Percentiles rank a stretch among this genome's conserved stretches.
phyloP scores from a whole-genome alignment of 2,329 filamentous ascomycete species.

The Pestalotiopsis sp. region DNA sequence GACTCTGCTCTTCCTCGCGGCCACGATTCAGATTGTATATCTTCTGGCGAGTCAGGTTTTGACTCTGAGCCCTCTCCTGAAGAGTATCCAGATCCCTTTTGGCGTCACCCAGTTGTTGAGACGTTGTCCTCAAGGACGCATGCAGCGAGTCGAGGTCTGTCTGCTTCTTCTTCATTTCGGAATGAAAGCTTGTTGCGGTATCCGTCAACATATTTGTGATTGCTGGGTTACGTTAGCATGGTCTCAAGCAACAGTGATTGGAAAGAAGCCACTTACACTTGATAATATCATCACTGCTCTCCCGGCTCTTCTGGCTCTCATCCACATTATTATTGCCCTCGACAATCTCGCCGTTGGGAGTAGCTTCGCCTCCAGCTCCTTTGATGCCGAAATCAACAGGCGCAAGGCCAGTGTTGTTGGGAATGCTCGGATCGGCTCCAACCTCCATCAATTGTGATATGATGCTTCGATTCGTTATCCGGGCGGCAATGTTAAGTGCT shows the following conservation, averaged over 20 bases:
- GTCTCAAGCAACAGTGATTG: neutral
- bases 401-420: constrained; percentile 85
- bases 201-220: constrained; percentile 82
- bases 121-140: constrained; percentile 77
- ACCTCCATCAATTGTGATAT: constrained; percentile 97
- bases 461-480: constrained; percentile 91
- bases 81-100: constrained; percentile 73
- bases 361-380: constrained; percentile 56
- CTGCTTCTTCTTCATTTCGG: constrained; percentile 83
- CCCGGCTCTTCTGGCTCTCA: constrained; percentile 60
- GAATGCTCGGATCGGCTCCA: constrained; percentile 87
- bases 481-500: constrained; percentile 87
- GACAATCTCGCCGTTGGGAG: constrained; percentile 40
- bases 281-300: constrained; percentile 80
- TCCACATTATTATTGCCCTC: constrained; percentile 17
- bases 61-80: constrained; percentile 65
- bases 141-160: constrained; percentile 81
- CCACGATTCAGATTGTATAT: constrained; percentile 78
- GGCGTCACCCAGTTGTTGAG: constrained; percentile 76
- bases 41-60: constrained; percentile 69
- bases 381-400: constrained; percentile 96
- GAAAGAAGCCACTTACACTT: constrained; percentile 60
- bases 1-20: constrained; percentile 68
- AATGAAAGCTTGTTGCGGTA: constrained; percentile 77
- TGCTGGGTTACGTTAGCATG: constrained; percentile 51